Percentiles rank a stretch among this genome's conserved stretches.
Conservation (phyloP, 768 basidiomycete species). For the Suillus sp. region DNA sequence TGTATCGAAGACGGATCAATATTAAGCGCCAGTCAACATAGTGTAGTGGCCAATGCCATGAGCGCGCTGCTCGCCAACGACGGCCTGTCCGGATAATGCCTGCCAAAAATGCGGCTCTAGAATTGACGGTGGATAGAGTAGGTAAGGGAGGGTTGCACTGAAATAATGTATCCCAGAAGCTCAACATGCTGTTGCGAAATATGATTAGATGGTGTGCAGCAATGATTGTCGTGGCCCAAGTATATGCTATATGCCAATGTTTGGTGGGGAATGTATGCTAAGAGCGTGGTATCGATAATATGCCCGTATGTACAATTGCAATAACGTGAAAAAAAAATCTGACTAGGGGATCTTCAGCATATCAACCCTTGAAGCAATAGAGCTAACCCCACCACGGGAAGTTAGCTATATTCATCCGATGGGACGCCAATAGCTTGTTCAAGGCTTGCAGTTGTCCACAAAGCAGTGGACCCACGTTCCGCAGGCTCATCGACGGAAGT, state of each 20-base stretch:
- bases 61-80: slow-evolving; percentile 41
- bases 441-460: background rate
- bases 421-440: background rate
- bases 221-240: background rate
- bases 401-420: background rate
- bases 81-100: slow-evolving; percentile 26
- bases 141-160: background rate
- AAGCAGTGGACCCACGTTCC: background rate
- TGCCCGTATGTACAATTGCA: background rate
- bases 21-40: slow-evolving; percentile 48
- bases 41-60: slow-evolving; percentile 54
- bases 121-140: background rate
- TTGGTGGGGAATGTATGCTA: background rate
- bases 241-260: background rate
- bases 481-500: background rate
- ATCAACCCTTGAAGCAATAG: background rate
- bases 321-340: slow-evolving; percentile 1
- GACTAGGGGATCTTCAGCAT: background rate
- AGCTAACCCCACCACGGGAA: background rate
- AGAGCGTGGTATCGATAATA: background rate
- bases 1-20: slow-evolving; percentile 65
- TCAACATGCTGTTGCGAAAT: background rate
- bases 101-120: background rate
- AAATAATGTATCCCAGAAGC: background rate
- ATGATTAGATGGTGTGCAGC: background rate